phyloP scores from a whole-genome alignment of 2,329 filamentous ascomycete genomes.

The Pleomassaria siparia region DNA sequence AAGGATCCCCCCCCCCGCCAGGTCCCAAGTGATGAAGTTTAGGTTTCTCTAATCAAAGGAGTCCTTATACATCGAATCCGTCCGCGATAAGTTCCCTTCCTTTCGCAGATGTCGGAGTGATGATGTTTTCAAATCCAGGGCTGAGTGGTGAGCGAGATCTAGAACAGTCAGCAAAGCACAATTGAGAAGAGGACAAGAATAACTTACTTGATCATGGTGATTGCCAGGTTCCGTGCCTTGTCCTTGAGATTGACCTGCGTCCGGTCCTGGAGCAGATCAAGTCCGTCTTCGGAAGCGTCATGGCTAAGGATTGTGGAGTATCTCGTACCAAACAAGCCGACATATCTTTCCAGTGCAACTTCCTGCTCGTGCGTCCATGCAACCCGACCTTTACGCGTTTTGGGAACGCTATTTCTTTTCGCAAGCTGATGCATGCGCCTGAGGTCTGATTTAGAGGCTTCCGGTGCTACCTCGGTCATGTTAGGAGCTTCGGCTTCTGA shows the following conservation, averaged over 20 bases:
- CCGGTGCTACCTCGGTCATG: constrained; percentile 28
- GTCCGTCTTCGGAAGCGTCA: constrained; percentile 16
- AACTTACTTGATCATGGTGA: constrained; percentile 44
- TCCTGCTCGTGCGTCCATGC: constrained; percentile 38
- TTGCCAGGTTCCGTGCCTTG: constrained; percentile 45
- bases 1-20: too few species aligned
- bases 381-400: constrained; percentile 19
- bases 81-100: constrained; percentile 21
- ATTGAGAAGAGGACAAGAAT: background rate
- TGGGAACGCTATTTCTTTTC: constrained; percentile 1
- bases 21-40: too few species aligned
- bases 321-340: constrained; percentile 48
- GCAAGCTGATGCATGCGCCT: constrained; percentile 20
- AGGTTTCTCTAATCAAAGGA: background rate
- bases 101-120: constrained; percentile 16
- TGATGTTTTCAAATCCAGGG: constrained; percentile 31
- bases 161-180: background rate
- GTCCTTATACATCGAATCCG: constrained; percentile 21
- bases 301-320: constrained; percentile 50
- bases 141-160: constrained; percentile 33
- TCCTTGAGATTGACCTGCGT: constrained; percentile 56
- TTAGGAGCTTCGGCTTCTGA: constrained; percentile 29
- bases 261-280: constrained; percentile 38
- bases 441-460: constrained; percentile 19
- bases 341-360: constrained; percentile 50